Conservation (phyloP, 1,284 basidiomycete species). For the Puccinia polysora region DNA sequence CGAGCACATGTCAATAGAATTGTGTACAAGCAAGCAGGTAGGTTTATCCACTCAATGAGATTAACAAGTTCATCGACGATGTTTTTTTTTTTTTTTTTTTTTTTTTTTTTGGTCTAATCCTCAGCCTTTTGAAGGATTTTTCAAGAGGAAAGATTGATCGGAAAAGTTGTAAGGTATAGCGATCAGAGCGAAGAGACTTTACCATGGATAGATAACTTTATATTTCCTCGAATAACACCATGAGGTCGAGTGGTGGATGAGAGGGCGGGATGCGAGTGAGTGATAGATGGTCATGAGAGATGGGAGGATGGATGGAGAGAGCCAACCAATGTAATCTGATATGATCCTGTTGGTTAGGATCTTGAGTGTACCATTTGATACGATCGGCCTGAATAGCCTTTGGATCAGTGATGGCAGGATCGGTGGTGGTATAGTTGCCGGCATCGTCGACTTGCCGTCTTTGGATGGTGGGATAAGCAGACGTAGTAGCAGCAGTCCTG, state of each 20-base stretch:
- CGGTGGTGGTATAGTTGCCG: neutral
- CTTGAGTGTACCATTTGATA: slow-evolving; percentile 6
- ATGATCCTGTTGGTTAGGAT: slow-evolving; percentile 35
- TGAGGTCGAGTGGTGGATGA: too few relatives aligned
- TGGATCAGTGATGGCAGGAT: slow-evolving; percentile 9
- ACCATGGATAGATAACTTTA: slow-evolving; percentile 41
- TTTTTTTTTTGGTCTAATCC: neutral
- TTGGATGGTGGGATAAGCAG: too few relatives aligned
- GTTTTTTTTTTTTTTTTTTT: neutral
- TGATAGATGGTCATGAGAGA: neutral
- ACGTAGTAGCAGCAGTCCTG: too few relatives aligned
- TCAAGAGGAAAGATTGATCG: neutral
- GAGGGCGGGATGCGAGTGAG: neutral
- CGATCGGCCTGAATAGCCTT: slow-evolving; percentile 13
- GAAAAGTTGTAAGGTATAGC: neutral
- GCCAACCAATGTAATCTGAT: slow-evolving; percentile 34
- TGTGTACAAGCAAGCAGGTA: neutral
- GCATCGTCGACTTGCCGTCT: slow-evolving; percentile 37
- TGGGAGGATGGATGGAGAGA: neutral
- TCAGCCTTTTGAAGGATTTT: neutral
- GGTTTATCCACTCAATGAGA: too few relatives aligned
- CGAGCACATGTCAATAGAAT: neutral
- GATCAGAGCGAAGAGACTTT: too few relatives aligned
- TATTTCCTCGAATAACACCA: slow-evolving; percentile 20
- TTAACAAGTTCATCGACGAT: neutral